Conservation (phyloP, 768 basidiomycete genomes). For the Agaricus blazei region DNA sequence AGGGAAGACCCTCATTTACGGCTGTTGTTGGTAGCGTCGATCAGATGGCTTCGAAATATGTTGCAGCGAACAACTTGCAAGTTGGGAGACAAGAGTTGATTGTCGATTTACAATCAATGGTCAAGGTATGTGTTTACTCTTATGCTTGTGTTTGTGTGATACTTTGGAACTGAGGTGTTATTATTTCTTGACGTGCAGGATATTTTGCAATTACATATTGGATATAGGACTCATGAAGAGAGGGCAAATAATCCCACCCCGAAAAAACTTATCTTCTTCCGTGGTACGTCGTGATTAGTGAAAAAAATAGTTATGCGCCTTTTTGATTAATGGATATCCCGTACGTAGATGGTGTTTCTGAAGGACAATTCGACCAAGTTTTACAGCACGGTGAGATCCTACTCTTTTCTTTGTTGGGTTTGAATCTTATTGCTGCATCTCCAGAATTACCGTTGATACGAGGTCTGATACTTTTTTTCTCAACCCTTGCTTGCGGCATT, state of each 20-base stretch:
- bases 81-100: conserved; percentile 64
- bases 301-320: neutral
- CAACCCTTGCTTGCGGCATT: neutral
- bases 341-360: conserved; percentile 43
- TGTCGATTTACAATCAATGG: conserved; percentile 60
- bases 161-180: neutral
- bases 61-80: conserved; percentile 51
- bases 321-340: conserved; percentile 2
- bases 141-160: neutral
- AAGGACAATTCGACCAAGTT: conserved; percentile 43
- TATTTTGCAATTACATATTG: conserved; percentile 47
- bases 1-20: conserved; percentile 71
- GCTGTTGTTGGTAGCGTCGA: conserved; percentile 75
- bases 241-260: conserved; percentile 35
- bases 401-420: neutral
- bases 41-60: conserved; percentile 61
- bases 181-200: conserved; percentile 28
- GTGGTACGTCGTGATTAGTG: conserved; percentile 35
- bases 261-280: conserved; percentile 65
- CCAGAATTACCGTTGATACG: conserved; percentile 57
- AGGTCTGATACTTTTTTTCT: conserved; percentile 29
- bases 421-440: neutral
- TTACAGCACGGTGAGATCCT: conserved; percentile 47
- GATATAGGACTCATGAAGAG: conserved; percentile 46
- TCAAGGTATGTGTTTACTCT: conserved; percentile 32